Percentiles rank a stretch among this genome's conserved stretches.
Evolutionary conservation across 1,284 basidiomycete species (phyloP).

Genomic region (Apiotrichum montevideense): DNA sequence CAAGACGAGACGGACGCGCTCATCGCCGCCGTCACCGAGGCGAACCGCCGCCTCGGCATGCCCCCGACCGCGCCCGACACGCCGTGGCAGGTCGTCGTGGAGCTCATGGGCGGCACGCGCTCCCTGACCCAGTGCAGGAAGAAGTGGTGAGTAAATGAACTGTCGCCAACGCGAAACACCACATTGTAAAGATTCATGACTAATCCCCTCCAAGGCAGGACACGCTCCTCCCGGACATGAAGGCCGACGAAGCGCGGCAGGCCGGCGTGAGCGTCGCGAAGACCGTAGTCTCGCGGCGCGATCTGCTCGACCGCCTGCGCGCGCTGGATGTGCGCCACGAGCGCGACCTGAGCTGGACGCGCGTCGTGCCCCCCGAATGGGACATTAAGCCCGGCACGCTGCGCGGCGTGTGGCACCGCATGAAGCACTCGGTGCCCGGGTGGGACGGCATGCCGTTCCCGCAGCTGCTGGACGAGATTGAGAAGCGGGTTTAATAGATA

Average conservation of each 20-base stretch:
- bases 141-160: constrained; percentile 21
- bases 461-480: constrained; percentile 5
- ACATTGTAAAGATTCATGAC: too few relatives aligned
- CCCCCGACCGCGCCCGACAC: constrained; percentile 19
- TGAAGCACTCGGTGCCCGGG: constrained; percentile 1
- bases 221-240: constrained; percentile 5
- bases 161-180: too few relatives aligned
- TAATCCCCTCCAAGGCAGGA: constrained; percentile 5
- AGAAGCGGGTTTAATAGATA: background rate
- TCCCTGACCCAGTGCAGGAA: constrained; percentile 26
- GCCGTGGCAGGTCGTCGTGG: constrained; percentile 28
- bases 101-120: constrained; percentile 23
- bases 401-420: constrained; percentile 6
- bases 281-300: background rate
- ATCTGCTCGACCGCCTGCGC: constrained; percentile 8
- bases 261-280: background rate
- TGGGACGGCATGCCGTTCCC: constrained; percentile 3
- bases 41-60: constrained; percentile 18
- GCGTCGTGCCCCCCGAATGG: constrained; percentile 1
- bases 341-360: constrained; percentile 11
- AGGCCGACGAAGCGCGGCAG: background rate
- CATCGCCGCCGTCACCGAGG: constrained; percentile 16
- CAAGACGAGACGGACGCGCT: constrained; percentile 21
- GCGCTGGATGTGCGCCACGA: constrained; percentile 3
- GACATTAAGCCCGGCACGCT: constrained; percentile 2